A percentile compares a stretch with the other conserved stretches of the same genome.
These are phyloP conservation scores for Fusarium chlamydosporum DNA, from an alignment of 2,329 filamentous ascomycete species.

Conservation along the genomic window DNA sequence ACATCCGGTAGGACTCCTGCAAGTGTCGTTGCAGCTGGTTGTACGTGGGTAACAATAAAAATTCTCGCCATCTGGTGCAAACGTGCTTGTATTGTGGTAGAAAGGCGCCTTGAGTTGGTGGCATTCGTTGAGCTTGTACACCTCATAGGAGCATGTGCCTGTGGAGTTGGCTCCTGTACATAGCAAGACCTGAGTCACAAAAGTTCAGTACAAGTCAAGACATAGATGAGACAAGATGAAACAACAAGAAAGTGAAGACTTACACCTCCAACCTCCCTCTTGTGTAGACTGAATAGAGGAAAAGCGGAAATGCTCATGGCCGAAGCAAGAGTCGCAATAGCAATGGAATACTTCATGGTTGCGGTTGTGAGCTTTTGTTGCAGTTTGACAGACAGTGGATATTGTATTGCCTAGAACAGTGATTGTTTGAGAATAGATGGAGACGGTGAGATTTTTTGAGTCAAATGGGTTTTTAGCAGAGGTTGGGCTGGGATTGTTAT, in stretches of 20 bases:
- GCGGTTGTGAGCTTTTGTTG: slow-evolving; percentile 1
- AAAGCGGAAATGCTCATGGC: slow-evolving; percentile 47
- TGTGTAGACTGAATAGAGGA: slow-evolving; percentile 51
- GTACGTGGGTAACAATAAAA: slow-evolving; percentile 65
- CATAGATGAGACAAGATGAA: not conserved
- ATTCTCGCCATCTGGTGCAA: slow-evolving; percentile 64
- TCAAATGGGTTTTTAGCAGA: slow-evolving; percentile 26
- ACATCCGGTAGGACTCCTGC: slow-evolving; percentile 67
- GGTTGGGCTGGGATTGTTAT: slow-evolving; percentile 29
- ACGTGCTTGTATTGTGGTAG: slow-evolving; percentile 61
- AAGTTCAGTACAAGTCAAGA: slow-evolving; percentile 10
- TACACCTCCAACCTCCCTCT: slow-evolving; percentile 64
- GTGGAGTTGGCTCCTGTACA: slow-evolving; percentile 67
- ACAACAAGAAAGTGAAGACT: slow-evolving; percentile 45
- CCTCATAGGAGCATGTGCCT: slow-evolving; percentile 61
- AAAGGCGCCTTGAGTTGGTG: slow-evolving; percentile 61
- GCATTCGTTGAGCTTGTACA: slow-evolving; percentile 62
- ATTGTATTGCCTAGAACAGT: not conserved
- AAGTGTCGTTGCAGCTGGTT: slow-evolving; percentile 59
- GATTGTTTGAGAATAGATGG: slow-evolving; percentile 25
- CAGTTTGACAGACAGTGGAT: slow-evolving; percentile 3
- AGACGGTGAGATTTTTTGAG: slow-evolving; percentile 18
- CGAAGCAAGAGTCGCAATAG: slow-evolving; percentile 43
- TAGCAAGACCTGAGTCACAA: slow-evolving; percentile 59
- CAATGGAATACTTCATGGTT: slow-evolving; percentile 53